Evolutionary conservation across 108 stramenopile genomes (phyloP), one percentile per base, ranked within the genome.

Genomic region (Craspedostauros australis): DNA sequence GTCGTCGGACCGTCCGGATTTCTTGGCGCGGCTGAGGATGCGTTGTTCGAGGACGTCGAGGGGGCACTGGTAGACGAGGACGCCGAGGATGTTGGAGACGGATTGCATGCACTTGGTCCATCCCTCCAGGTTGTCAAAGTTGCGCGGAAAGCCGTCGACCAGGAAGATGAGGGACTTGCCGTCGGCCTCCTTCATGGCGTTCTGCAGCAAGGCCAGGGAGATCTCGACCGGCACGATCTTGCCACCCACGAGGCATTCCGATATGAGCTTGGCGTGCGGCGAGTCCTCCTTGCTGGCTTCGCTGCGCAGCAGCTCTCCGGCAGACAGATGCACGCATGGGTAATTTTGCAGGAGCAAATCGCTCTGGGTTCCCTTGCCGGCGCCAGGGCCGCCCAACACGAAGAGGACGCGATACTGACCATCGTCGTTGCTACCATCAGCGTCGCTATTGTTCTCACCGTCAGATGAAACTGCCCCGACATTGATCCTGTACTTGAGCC

Each of bases 121-220:
- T 9, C 88, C 93, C 7, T 73, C 39, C 26, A 97, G 65, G 62
- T 99, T 99, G 56, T 95, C 94, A 43, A 59, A 65, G 70, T 93
- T 93, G 34, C 98, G 75, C 0, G 98, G 98, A 60, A 99, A 99
- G n/a, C 98, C 98, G 60, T 99, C 98, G 19, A 99, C 72, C 23
- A 99, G 57, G 75, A 97, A 97, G 6, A 82, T 67, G 11, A 70
- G 52, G 8, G 82, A 66, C 26, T 64, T 50, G 7, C 78, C 82
- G 0, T 36, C 56, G 3, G 48, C 64, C 14, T 68, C 60, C 31
- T 66, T 51, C 93, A 95, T 96, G 49, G 90, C 95, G 26, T 78
- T 62, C 46, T 76, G 67, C 29, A 99, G 46, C 5, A 98, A 66
- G 9, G 61, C 60, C 25, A 98, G 72, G 0, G 96, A 96, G 7